Evolutionary conservation across 495 filamentous ascomycete genomes (phyloP).

Genomic region (Recurvomyces mirabilis): DNA sequence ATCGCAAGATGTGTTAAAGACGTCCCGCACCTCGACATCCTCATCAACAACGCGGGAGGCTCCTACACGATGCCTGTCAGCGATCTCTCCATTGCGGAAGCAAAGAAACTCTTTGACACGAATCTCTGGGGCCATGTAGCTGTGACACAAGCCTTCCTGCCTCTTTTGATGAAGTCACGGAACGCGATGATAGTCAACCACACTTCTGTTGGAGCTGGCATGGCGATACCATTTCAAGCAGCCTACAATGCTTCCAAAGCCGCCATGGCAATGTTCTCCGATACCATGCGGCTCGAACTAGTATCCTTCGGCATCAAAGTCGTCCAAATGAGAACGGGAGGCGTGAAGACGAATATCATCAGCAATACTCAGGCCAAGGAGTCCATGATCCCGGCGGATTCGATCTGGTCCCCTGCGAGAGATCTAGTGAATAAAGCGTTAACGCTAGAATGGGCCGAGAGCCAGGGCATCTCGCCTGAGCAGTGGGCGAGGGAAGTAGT

Average conservation of each 20-base stretch:
- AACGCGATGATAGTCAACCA: slow-evolving; percentile 18
- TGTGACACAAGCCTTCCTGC: slow-evolving; percentile 17
- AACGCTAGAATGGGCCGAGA: not conserved
- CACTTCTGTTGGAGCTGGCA: slow-evolving; percentile 4
- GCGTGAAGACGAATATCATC: slow-evolving; percentile 11
- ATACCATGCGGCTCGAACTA: slow-evolving; percentile 28
- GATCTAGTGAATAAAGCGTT: slow-evolving; percentile 13
- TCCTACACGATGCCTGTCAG: slow-evolving; percentile 10
- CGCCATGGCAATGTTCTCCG: slow-evolving; percentile 23
- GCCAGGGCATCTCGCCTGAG: slow-evolving; percentile 17
- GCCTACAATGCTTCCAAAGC: slow-evolving; percentile 31
- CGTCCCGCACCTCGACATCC: slow-evolving; percentile 36
- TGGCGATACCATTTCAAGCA: slow-evolving; percentile 8
- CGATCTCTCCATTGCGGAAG: slow-evolving; percentile 5
- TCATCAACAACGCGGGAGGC: slow-evolving; percentile 14
- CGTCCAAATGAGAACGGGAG: slow-evolving; percentile 22
- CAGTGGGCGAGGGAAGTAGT: slow-evolving; percentile 27
- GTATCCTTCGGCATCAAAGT: slow-evolving; percentile 28
- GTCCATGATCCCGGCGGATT: slow-evolving; percentile 1
- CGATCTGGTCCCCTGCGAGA: slow-evolving; percentile 14
- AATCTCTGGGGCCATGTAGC: slow-evolving; percentile 13
- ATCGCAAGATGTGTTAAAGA: no score
- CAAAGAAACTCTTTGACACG: slow-evolving; percentile 9
- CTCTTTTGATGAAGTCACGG: slow-evolving; percentile 10
- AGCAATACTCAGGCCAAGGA: not conserved